Evolutionary conservation across 192 early-diverging fungal species (phyloP).

Genomic region (Coemansia sp.): DNA sequence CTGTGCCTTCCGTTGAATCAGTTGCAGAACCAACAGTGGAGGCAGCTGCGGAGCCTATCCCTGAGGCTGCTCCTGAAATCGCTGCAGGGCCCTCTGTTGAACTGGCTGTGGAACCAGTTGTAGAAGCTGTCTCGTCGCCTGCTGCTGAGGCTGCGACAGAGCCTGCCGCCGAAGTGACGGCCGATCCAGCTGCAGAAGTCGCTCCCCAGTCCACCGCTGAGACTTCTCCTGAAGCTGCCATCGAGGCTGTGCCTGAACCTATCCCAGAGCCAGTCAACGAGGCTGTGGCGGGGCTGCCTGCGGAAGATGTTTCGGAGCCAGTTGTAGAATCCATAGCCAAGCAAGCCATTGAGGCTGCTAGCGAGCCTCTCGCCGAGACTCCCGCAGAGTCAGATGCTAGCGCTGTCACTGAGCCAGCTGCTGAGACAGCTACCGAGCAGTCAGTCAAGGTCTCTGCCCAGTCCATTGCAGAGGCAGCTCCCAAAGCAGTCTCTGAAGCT

Average conservation of each 20-base stretch:
- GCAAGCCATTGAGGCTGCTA: constrained; percentile 3
- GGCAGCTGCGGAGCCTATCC: not conserved
- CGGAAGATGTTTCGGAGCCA: no score
- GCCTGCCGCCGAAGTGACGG: not conserved
- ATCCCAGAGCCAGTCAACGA: constrained; percentile 1
- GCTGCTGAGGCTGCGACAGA: not conserved
- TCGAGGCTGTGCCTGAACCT: not conserved
- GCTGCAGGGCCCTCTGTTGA: not conserved
- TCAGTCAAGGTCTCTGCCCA: no score
- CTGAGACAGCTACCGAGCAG: not conserved
- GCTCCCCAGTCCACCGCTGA: no score
- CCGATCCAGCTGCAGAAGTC: not conserved
- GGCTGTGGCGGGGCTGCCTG: not conserved
- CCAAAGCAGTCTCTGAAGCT: not conserved
- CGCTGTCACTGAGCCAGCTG: not conserved
- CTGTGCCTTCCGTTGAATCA: not conserved
- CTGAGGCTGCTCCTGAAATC: constrained; percentile 1
- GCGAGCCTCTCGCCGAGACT: not conserved
- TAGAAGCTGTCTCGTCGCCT: not conserved
- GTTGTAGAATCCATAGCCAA: no score
- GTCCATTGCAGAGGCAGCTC: no score
- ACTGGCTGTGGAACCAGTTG: not conserved
- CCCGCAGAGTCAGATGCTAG: not conserved
- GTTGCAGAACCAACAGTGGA: not conserved
- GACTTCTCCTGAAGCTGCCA: no score